Percentiles rank a stretch among this genome's conserved stretches.
Conservation (phyloP, 1,284 basidiomycete species). For the Neonothopanus nambi region DNA sequence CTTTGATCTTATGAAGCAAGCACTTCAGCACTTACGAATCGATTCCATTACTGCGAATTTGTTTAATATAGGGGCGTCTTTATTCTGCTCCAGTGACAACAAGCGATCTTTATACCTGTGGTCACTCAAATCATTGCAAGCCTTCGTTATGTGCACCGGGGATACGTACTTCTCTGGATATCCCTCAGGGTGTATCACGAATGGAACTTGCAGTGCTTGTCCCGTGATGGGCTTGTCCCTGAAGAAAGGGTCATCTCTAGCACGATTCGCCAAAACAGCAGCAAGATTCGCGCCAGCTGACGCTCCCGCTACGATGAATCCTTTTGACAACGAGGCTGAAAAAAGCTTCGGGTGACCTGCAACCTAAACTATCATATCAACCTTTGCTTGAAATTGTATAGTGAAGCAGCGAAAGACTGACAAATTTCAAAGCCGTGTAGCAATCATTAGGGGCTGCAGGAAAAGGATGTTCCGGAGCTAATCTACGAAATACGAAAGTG, state of each 20-base stretch:
- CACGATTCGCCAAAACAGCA: slow-evolving; percentile 11
- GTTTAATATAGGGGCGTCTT: slow-evolving; percentile 6
- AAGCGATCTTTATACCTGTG: slow-evolving; percentile 12
- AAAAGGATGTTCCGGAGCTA: slow-evolving; percentile 20
- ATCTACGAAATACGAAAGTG: not conserved
- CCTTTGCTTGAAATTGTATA: not conserved
- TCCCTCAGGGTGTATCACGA: slow-evolving; percentile 7
- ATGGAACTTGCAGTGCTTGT: slow-evolving; percentile 14
- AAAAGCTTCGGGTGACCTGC: not conserved
- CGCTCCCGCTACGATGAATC: slow-evolving; percentile 16
- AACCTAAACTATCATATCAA: not conserved
- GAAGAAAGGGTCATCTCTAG: slow-evolving; percentile 18
- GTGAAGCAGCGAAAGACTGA: not conserved
- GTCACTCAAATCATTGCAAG: not conserved
- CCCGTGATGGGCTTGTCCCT: slow-evolving; percentile 10
- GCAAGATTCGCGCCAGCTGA: slow-evolving; percentile 14
- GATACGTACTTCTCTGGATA: slow-evolving; percentile 13
- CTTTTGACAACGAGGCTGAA: slow-evolving; percentile 4
- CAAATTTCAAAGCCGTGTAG: slow-evolving; percentile 17
- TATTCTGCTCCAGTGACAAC: slow-evolving; percentile 14
- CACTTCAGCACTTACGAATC: not conserved
- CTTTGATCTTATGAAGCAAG: too few relatives aligned
- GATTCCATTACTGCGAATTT: not conserved
- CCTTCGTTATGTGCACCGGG: not conserved
- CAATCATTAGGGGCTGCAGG: slow-evolving; percentile 18